Evolutionary conservation across 345 rosid genomes (phyloP).

Genomic region (Eucalyptus cloeziana): DNA sequence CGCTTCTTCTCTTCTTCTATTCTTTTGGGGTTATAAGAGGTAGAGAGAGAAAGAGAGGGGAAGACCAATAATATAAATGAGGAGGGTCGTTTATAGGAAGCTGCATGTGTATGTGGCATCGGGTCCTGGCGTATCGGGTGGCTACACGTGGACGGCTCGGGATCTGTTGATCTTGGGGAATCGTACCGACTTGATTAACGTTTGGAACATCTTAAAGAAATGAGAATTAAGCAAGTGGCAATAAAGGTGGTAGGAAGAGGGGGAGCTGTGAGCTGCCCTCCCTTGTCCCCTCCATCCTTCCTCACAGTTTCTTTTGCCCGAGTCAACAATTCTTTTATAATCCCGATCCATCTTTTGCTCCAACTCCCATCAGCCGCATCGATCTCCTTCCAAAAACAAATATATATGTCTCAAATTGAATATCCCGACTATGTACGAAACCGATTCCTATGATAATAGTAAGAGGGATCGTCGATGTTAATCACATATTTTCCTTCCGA

Average conservation of each 20-base stretch:
- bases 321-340: background rate
- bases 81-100: slow-evolving; percentile 1
- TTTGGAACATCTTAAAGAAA: background rate
- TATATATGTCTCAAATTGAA: background rate
- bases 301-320: background rate
- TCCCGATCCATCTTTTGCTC: background rate
- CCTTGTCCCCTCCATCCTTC: background rate
- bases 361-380: background rate
- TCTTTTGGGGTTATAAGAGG: background rate
- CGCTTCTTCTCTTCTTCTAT: background rate
- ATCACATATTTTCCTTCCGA: background rate
- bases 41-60: slow-evolving; percentile 15
- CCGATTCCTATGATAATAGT: background rate
- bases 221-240: background rate
- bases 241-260: background rate
- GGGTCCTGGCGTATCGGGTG: background rate
- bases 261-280: background rate
- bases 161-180: slow-evolving; percentile 6
- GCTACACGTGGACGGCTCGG: slow-evolving; percentile 17
- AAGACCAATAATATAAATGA: background rate
- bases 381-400: background rate
- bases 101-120: slow-evolving; percentile 33
- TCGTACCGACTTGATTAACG: background rate
- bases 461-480: background rate
- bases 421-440: background rate